Conservation (phyloP, 1,284 basidiomycete genomes). For the Rhodotorula sp. region DNA sequence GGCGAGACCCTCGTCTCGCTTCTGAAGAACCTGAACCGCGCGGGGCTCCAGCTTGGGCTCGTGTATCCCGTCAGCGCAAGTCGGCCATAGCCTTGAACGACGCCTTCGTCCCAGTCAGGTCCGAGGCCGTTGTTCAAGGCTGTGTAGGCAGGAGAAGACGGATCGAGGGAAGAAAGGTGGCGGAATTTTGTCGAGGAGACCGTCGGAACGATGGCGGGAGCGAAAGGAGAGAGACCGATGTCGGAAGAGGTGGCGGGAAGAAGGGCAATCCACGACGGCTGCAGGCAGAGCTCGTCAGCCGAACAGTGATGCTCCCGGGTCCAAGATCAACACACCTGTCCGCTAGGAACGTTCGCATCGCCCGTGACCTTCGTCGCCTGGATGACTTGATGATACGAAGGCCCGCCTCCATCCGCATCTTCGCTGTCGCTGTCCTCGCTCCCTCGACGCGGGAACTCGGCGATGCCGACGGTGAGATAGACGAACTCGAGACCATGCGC, state of each 20-base stretch:
- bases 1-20: background rate
- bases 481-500: constrained; percentile 39
- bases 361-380: constrained; percentile 38
- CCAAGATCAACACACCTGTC: constrained; percentile 4
- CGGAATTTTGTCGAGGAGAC: background rate
- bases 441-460: constrained; percentile 1
- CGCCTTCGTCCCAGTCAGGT: constrained; percentile 22
- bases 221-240: background rate
- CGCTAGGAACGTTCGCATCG: constrained; percentile 38
- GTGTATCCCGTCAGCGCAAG: constrained; percentile 35
- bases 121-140: constrained; percentile 5
- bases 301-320: background rate
- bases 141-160: background rate
- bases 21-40: constrained; percentile 22
- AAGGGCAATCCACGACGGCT: constrained; percentile 19
- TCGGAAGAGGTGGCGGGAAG: constrained; percentile 11
- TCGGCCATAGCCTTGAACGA: constrained; percentile 16
- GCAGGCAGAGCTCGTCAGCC: background rate
- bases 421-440: constrained; percentile 7
- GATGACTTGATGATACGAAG: constrained; percentile 6
- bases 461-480: constrained; percentile 12
- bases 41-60: constrained; percentile 19
- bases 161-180: constrained; percentile 12
- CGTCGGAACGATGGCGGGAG: constrained; percentile 17
- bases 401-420: background rate